Evolutionary conservation across 306 rosid genomes (phyloP).

Genomic region (Citrullus amarus): DNA sequence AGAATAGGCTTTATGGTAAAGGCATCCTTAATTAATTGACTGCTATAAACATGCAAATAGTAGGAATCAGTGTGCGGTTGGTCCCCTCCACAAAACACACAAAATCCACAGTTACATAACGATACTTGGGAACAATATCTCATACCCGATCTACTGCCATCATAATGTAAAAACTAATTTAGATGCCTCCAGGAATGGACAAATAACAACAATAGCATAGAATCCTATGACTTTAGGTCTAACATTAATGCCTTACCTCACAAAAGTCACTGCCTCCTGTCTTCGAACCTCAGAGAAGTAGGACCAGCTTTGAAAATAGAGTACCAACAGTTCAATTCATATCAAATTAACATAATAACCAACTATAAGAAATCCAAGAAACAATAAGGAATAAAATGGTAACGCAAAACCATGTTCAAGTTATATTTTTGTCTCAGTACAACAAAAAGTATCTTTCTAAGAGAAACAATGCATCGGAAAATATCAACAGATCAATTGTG

Average conservation of each 20-base stretch:
- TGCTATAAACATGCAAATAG: not conserved
- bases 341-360: not conserved
- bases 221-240: not conserved
- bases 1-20: conserved; percentile 5
- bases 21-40: not conserved
- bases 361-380: not conserved
- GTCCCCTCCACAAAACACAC: conserved; percentile 4
- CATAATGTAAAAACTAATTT: not conserved
- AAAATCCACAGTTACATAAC: not conserved
- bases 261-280: not conserved
- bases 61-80: not conserved
- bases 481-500: not conserved
- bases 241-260: conserved; percentile 6
- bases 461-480: not conserved
- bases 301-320: not conserved
- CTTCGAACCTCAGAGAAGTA: not conserved
- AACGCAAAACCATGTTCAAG: not conserved
- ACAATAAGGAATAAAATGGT: not conserved
- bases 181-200: not conserved
- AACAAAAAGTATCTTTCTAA: not conserved
- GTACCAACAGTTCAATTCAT: not conserved
- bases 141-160: not conserved
- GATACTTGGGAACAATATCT: not conserved
- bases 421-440: not conserved
- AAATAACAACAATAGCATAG: not conserved